A percentile compares a stretch with the other conserved stretches of the same genome.
Evolutionary conservation across 2,329 filamentous ascomycete genomes (phyloP).

Genomic region (Thelonectria rubi): DNA sequence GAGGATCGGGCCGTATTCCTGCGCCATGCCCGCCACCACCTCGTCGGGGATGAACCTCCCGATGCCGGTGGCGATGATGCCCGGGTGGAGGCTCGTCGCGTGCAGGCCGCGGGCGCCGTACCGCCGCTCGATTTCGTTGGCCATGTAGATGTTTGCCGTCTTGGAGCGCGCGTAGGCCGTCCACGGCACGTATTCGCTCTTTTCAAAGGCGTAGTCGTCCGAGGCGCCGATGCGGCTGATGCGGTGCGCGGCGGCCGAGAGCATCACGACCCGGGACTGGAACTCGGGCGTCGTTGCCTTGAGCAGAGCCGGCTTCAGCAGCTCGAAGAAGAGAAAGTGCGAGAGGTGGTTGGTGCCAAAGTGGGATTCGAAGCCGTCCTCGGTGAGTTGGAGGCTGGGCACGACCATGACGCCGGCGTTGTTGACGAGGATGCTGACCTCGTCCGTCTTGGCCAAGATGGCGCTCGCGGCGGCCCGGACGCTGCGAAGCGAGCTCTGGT

Average conservation of each 20-base stretch:
- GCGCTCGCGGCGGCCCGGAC: slow-evolving; percentile 42
- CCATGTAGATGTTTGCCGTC: slow-evolving; percentile 35
- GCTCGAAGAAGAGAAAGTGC: slow-evolving; percentile 45
- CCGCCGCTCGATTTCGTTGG: slow-evolving; percentile 27
- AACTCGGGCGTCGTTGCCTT: slow-evolving; percentile 49
- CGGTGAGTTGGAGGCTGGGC: slow-evolving; percentile 31
- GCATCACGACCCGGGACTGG: slow-evolving; percentile 56
- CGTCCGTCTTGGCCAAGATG: slow-evolving; percentile 42
- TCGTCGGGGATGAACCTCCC: slow-evolving; percentile 3
- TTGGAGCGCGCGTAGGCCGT: slow-evolving; percentile 33
- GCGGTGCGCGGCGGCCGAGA: slow-evolving; percentile 55
- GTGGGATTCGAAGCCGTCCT: slow-evolving; percentile 38
- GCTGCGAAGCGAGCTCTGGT: slow-evolving; percentile 31
- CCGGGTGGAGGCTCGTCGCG: slow-evolving; percentile 29
- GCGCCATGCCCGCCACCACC: not conserved
- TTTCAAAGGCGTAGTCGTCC: slow-evolving; percentile 30
- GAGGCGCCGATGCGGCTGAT: slow-evolving; percentile 15
- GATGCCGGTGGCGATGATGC: slow-evolving; percentile 19
- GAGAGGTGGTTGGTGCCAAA: slow-evolving; percentile 42
- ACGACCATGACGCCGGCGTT: slow-evolving; percentile 55
- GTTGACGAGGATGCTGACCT: slow-evolving; percentile 53
- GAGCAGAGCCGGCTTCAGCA: slow-evolving; percentile 54
- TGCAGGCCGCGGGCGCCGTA: slow-evolving; percentile 25
- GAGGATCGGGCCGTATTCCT: not conserved
- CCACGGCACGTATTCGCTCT: slow-evolving; percentile 26